These are phyloP conservation scores for Globisporangium rhizosaccharum DNA, from an alignment of 352 stramenopile species.

Conservation along the genomic window DNA sequence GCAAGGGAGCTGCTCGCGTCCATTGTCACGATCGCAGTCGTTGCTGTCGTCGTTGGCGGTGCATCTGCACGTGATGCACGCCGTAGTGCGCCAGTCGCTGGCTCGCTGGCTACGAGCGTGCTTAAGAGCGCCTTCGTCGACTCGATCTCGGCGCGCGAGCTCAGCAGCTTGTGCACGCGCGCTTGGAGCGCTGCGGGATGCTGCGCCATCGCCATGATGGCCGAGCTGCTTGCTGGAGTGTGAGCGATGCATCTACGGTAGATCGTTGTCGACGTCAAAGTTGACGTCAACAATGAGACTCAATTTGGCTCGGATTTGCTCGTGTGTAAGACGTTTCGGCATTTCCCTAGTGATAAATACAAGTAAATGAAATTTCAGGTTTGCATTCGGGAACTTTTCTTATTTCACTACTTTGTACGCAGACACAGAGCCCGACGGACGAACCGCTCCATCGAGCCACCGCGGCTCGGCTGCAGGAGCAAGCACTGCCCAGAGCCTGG, in stretches of 20 bases:
- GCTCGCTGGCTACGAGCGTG: constrained; percentile 38
- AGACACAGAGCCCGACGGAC: constrained; percentile 32
- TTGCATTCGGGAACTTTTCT: too few relatives aligned
- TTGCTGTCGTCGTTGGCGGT: background rate
- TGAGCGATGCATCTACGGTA: too few relatives aligned
- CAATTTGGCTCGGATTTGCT: too few relatives aligned
- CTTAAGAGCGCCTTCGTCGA: constrained; percentile 50
- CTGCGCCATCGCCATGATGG: too few relatives aligned
- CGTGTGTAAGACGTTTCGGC: too few relatives aligned
- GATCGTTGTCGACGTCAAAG: too few relatives aligned
- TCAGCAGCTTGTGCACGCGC: constrained; percentile 60
- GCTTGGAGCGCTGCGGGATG: constrained; percentile 25
- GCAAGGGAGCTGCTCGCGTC: constrained; percentile 26
- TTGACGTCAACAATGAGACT: too few relatives aligned
- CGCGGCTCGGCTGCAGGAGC: constrained; percentile 71
- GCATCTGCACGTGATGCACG: background rate
- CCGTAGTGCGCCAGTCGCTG: background rate
- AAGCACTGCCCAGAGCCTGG: constrained; percentile 40
- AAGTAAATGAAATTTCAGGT: too few relatives aligned
- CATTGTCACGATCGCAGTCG: constrained; percentile 22
- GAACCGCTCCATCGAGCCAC: constrained; percentile 77
- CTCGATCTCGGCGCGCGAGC: constrained; percentile 55
- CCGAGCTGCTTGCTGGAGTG: too few relatives aligned
- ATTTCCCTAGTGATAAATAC: too few relatives aligned
- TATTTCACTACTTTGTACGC: constrained; percentile 30